Evolutionary conservation across 2,329 filamentous ascomycete species (phyloP).

Genomic region (Dothideomycetes sp.): DNA sequence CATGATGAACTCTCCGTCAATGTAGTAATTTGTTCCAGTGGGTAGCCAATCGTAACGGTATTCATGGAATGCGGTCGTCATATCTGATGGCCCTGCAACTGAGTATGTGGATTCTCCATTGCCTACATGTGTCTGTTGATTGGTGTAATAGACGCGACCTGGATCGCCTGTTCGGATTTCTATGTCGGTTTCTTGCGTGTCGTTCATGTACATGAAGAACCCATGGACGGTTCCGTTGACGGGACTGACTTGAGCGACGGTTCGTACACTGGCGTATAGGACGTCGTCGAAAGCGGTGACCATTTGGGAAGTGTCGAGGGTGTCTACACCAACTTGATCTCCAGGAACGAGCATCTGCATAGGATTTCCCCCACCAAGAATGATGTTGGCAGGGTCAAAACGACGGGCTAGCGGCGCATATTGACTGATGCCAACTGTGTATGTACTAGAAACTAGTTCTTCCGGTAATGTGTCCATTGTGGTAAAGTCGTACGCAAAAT

Average conservation of each 20-base stretch:
- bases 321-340: conserved; percentile 2
- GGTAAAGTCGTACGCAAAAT: conserved; percentile 13
- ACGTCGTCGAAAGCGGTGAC: conserved; percentile 53
- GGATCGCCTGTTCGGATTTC: conserved; percentile 34
- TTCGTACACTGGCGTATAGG: conserved; percentile 60
- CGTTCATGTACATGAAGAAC: conserved; percentile 76
- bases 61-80: conserved; percentile 63
- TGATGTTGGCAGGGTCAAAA: conserved; percentile 14
- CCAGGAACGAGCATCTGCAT: conserved; percentile 11
- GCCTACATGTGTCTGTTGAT: conserved; percentile 53
- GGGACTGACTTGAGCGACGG: conserved; percentile 54
- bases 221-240: conserved; percentile 57
- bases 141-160: conserved; percentile 37
- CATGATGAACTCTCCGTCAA: conserved; percentile 54
- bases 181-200: conserved; percentile 73
- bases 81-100: conserved; percentile 50
- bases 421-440: conserved; percentile 11
- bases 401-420: conserved; percentile 13
- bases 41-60: conserved; percentile 69
- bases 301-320: conserved; percentile 45
- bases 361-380: conserved; percentile 11
- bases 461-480: conserved; percentile 12
- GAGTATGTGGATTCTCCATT: conserved; percentile 52
- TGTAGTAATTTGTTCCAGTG: conserved; percentile 56
- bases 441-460: conserved; percentile 8